Evolutionary conservation across 2,329 filamentous ascomycete species (phyloP).

Genomic region (Coniochaeta prunicola): DNA sequence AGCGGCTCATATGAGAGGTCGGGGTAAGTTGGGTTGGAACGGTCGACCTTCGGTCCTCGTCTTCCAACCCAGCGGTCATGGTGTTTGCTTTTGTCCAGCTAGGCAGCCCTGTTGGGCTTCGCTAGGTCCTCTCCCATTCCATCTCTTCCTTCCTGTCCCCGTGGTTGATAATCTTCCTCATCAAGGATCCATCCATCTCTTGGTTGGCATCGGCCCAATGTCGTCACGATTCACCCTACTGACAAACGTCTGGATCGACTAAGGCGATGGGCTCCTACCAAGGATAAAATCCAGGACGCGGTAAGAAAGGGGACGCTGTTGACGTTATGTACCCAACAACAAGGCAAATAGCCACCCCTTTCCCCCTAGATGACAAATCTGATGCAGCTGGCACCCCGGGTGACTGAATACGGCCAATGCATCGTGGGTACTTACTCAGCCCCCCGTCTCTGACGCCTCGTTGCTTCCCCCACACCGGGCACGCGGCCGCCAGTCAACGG

Average conservation of each 20-base stretch:
- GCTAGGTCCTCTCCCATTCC: neutral
- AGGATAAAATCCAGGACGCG: neutral
- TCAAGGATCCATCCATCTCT: neutral
- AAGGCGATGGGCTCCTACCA: neutral
- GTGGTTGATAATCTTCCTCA: neutral
- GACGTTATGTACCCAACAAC: neutral
- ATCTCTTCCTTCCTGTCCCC: neutral
- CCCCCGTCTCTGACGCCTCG: neutral
- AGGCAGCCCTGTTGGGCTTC: neutral
- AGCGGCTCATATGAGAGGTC: no score
- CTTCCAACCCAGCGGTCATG: neutral
- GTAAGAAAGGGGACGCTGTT: neutral
- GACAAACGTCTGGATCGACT: neutral
- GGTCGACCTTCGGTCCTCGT: neutral
- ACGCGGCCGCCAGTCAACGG: neutral
- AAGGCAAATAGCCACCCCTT: neutral
- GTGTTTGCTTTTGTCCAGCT: neutral
- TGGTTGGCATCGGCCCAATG: neutral
- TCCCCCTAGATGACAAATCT: neutral
- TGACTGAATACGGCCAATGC: neutral
- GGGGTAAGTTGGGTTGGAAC: no score
- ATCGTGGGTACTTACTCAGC: conserved; percentile 1
- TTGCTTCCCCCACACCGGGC: neutral
- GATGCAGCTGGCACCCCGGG: neutral
- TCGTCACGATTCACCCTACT: neutral